These are phyloP conservation scores for Epichloe bromicola DNA, from an alignment of 2,329 filamentous ascomycete genomes.

Conservation along the genomic window DNA sequence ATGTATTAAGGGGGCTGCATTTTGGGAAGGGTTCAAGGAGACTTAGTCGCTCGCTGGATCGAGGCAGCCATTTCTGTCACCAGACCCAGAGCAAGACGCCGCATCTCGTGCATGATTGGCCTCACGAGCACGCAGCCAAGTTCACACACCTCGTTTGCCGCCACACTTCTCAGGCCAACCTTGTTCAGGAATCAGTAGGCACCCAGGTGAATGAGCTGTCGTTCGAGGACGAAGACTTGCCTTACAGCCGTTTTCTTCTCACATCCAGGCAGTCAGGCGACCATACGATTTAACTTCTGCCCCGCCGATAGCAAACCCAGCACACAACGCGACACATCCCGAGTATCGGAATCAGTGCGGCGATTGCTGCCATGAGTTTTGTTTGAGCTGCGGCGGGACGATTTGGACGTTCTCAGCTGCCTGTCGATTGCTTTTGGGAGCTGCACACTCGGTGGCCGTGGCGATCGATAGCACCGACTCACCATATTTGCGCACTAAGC, in stretches of 20 bases:
- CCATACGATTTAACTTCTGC: not conserved
- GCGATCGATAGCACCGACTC: not conserved
- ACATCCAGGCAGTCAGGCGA: not conserved
- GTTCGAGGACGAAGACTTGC: not conserved
- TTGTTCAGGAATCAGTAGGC: not conserved
- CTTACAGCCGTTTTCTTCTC: too few relatives aligned
- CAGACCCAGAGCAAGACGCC: not conserved
- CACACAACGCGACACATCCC: not conserved
- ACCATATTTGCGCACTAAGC: not conserved
- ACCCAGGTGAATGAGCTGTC: not conserved
- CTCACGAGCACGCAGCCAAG: conserved; percentile 2
- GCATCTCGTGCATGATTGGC: not conserved
- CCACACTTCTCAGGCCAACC: not conserved
- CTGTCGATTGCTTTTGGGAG: too few relatives aligned
- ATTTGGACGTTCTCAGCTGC: not conserved
- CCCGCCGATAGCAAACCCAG: not conserved
- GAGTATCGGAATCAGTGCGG: not conserved
- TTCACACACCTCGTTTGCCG: not conserved
- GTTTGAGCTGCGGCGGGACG: not conserved
- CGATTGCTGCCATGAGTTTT: not conserved
- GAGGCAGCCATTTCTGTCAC: not conserved
- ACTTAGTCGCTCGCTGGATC: not conserved
- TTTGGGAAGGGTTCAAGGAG: not conserved
- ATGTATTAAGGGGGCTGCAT: not conserved
- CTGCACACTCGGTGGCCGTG: not conserved